Conservation (phyloP, 1,139 yeast genomes). For the Pichia sp. region DNA sequence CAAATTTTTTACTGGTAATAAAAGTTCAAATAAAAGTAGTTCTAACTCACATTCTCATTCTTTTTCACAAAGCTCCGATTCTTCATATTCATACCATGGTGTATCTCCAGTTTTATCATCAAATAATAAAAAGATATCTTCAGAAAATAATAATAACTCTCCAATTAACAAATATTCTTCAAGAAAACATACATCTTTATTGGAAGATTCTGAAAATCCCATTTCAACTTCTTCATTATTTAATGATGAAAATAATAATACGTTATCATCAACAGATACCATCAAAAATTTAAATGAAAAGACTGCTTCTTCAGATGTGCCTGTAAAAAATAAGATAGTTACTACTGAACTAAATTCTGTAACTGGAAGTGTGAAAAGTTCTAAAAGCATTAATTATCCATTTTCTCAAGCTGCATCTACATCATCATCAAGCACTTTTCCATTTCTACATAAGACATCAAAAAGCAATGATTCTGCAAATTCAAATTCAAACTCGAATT, state of each 20-base stretch:
- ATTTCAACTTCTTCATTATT: too few species aligned
- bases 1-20: slow-evolving; percentile 25
- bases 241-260: not conserved
- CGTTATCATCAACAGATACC: not conserved
- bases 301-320: too few species aligned
- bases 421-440: not conserved
- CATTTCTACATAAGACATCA: slow-evolving; percentile 1
- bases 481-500: not conserved
- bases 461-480: slow-evolving; percentile 6
- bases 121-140: too few species aligned
- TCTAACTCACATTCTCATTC: slow-evolving; percentile 8
- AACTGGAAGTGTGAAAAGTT: slow-evolving; percentile 4
- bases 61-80: slow-evolving; percentile 7
- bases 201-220: not conserved
- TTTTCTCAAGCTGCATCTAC: not conserved
- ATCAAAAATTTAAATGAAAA: too few species aligned
- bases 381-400: slow-evolving; percentile 4
- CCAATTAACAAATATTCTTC: not conserved
- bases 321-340: too few species aligned
- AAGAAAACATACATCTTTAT: not conserved
- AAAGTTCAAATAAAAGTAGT: slow-evolving; percentile 1
- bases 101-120: slow-evolving; percentile 4
- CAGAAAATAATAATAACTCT: not conserved
- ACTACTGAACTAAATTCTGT: slow-evolving; percentile 1
- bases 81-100: slow-evolving; percentile 1